phyloP scores from a whole-genome alignment of 768 basidiomycete genomes.

The Kondoa malvinella region DNA sequence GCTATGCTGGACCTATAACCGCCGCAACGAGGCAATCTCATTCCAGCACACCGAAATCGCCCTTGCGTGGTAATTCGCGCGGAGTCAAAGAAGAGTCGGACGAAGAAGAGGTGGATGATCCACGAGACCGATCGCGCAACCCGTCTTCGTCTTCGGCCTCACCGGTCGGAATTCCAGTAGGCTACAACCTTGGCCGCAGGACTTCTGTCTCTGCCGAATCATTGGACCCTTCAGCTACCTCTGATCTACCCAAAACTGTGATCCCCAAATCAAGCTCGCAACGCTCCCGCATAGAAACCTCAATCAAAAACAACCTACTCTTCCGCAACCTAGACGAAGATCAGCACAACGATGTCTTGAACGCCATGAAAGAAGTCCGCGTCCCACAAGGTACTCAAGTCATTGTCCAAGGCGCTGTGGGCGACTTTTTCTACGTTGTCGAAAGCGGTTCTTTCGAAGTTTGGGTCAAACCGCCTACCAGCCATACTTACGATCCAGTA shows the following conservation, averaged over 20 bases:
- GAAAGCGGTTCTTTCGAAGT: conserved; percentile 73
- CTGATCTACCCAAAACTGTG: conserved; percentile 34
- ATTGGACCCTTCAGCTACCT: conserved; percentile 57
- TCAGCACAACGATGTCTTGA: conserved; percentile 77
- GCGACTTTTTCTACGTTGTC: conserved; percentile 94
- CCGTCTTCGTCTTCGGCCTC: not conserved
- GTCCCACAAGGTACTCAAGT: conserved; percentile 65
- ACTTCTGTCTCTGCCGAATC: conserved; percentile 94
- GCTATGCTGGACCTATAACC: not conserved
- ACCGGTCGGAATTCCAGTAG: conserved; percentile 42
- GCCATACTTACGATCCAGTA: conserved; percentile 21
- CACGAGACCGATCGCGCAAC: conserved; percentile 22
- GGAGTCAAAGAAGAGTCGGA: not conserved
- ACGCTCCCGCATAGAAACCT: conserved; percentile 64
- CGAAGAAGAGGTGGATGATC: conserved; percentile 3
- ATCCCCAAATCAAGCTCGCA: conserved; percentile 75
- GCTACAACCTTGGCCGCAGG: conserved; percentile 65
- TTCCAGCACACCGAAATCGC: not conserved
- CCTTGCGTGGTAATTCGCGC: not conserved
- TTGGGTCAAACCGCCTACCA: conserved; percentile 37
- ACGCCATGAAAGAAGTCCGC: conserved; percentile 79
- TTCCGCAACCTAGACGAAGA: conserved; percentile 95
- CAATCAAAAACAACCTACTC: conserved; percentile 75
- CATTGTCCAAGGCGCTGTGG: conserved; percentile 89
- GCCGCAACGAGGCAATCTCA: not conserved